Percentiles rank a stretch among this genome's conserved stretches.
These are phyloP conservation scores for Eucalyptus regnans DNA, from an alignment of 345 rosid genomes.

Conservation along the genomic window DNA sequence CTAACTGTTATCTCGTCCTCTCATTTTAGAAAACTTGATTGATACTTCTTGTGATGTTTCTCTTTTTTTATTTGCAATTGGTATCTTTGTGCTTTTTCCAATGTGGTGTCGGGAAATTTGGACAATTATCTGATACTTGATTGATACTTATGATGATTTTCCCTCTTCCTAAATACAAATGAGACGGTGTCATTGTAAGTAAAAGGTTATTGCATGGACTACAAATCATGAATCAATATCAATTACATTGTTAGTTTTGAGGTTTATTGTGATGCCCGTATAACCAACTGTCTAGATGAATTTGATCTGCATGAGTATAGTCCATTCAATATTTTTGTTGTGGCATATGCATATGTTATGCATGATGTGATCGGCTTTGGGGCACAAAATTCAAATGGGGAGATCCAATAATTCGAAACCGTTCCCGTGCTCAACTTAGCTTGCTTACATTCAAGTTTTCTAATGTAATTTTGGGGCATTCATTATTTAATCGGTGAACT, in stretches of 20 bases:
- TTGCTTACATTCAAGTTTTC: not conserved
- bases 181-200: not conserved
- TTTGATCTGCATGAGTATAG: not conserved
- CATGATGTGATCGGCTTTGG: not conserved
- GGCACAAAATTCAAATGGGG: not conserved
- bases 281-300: not conserved
- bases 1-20: not conserved
- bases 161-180: not conserved
- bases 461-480: not conserved
- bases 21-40: not conserved
- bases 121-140: not conserved
- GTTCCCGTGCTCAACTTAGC: not conserved
- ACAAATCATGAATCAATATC: not conserved
- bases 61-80: not conserved
- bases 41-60: not conserved
- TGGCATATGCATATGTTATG: not conserved
- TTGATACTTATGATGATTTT: not conserved
- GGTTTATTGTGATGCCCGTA: not conserved
- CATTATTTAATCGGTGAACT: not conserved
- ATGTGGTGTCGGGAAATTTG: not conserved
- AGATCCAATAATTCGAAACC: not conserved
- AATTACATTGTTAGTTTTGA: not conserved
- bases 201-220: not conserved
- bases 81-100: not conserved
- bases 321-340: not conserved